Conservation (phyloP, 176 grass and related monocot genomes). For the Musa troglodytarum region DNA sequence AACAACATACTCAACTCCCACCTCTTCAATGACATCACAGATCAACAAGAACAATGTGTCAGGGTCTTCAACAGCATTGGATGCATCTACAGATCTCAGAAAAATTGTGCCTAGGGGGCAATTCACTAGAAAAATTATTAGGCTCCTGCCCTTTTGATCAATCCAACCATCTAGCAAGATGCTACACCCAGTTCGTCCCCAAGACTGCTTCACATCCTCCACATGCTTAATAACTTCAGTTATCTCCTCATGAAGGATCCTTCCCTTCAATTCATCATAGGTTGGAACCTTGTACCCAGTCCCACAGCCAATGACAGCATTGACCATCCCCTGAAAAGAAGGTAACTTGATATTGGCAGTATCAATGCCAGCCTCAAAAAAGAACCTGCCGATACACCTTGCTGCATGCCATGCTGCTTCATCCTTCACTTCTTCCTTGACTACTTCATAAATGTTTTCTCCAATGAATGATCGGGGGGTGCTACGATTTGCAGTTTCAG, state of each 20-base stretch:
- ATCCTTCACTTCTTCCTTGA: conserved; percentile 23
- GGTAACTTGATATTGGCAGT: conserved; percentile 39
- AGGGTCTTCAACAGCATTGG: conserved; percentile 37
- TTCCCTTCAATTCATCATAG: conserved; percentile 31
- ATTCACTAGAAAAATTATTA: conserved; percentile 56
- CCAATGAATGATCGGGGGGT: neutral
- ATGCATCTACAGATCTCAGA: conserved; percentile 61
- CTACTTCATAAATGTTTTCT: conserved; percentile 10
- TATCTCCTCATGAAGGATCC: conserved; percentile 54
- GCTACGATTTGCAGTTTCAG: neutral
- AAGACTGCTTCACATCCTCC: conserved; percentile 42
- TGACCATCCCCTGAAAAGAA: conserved; percentile 50
- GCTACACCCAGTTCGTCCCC: conserved; percentile 53
- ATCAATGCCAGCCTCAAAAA: conserved; percentile 59
- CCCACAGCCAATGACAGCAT: conserved; percentile 30
- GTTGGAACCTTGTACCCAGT: conserved; percentile 30
- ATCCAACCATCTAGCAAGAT: conserved; percentile 70
- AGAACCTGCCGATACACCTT: conserved; percentile 57
- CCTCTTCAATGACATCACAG: conserved; percentile 41
- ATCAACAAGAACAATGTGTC: conserved; percentile 41
- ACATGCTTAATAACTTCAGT: conserved; percentile 33
- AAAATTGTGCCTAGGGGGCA: conserved; percentile 50
- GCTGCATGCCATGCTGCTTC: conserved; percentile 22
- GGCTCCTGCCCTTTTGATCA: conserved; percentile 33
- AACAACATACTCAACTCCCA: conserved; percentile 54